Percentiles rank a stretch among this genome's conserved stretches.
These are phyloP conservation scores for Aspergillus vadensis DNA, from an alignment of 2,329 filamentous ascomycete species.

Conservation along the genomic window DNA sequence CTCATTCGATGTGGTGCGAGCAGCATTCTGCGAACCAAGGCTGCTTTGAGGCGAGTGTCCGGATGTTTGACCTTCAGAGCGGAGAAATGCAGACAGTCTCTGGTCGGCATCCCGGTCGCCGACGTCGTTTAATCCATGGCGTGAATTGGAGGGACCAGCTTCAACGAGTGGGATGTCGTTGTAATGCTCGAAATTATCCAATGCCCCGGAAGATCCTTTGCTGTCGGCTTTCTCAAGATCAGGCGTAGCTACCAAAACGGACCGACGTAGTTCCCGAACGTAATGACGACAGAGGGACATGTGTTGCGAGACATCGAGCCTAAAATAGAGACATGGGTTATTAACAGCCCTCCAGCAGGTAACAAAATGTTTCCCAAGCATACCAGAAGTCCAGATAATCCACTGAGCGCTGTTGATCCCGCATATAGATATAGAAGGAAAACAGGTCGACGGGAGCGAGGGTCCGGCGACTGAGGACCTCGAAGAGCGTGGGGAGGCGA, in stretches of 20 bases:
- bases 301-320: slow-evolving; percentile 98
- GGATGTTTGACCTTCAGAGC: slow-evolving; percentile 56
- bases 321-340: slow-evolving; percentile 40
- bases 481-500: slow-evolving; percentile 88
- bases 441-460: slow-evolving; percentile 94
- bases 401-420: slow-evolving; percentile 95
- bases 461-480: slow-evolving; percentile 92
- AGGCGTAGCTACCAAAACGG: slow-evolving; percentile 88
- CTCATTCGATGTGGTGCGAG: slow-evolving; percentile 46
- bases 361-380: slow-evolving; percentile 28
- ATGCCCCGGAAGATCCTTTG: slow-evolving; percentile 78
- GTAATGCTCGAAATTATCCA: slow-evolving; percentile 71
- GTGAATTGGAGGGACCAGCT: slow-evolving; percentile 57
- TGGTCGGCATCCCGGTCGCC: slow-evolving; percentile 81
- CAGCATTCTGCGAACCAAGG: slow-evolving; percentile 49
- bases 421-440: slow-evolving; percentile 99
- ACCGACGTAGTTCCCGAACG: slow-evolving; percentile 89
- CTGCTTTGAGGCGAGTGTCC: slow-evolving; percentile 58
- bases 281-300: slow-evolving; percentile 97
- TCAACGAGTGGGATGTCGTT: slow-evolving; percentile 57
- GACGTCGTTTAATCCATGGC: slow-evolving; percentile 62
- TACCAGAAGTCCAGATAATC: slow-evolving; percentile 99
- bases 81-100: slow-evolving; percentile 85
- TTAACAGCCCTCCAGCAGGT: slow-evolving; percentile 13
- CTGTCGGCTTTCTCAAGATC: slow-evolving; percentile 80